phyloP scores from a whole-genome alignment of 2,329 filamentous ascomycete species.

The Aplosporella prunicola region DNA sequence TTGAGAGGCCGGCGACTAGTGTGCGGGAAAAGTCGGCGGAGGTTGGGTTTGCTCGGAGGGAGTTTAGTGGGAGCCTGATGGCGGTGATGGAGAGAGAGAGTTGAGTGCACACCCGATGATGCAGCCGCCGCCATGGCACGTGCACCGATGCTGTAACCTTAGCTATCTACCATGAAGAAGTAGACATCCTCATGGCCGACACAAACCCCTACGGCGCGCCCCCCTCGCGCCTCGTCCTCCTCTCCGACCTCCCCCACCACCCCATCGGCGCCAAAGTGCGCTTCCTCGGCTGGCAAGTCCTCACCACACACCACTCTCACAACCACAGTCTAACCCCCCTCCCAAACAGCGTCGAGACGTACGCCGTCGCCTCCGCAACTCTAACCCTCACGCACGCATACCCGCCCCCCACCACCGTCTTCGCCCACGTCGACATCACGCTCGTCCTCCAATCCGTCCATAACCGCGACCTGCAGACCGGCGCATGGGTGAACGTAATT shows the following conservation, averaged over 20 bases:
- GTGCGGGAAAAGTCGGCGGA: too few relatives aligned
- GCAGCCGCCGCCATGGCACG: constrained; percentile 6
- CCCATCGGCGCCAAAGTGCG: constrained; percentile 67
- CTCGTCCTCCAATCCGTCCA: constrained; percentile 59
- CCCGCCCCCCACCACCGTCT: constrained; percentile 36
- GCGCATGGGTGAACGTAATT: constrained; percentile 84
- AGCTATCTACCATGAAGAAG: too few relatives aligned
- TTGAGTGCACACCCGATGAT: constrained; percentile 12
- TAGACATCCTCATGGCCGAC: too few relatives aligned
- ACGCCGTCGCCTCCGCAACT: constrained; percentile 47
- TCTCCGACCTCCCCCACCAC: constrained; percentile 38
- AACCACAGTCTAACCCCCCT: constrained; percentile 6
- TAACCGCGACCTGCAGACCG: constrained; percentile 54
- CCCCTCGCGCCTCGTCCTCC: constrained; percentile 44
- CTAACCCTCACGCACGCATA: constrained; percentile 61
- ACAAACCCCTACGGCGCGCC: constrained; percentile 44
- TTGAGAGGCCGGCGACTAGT: too few relatives aligned
- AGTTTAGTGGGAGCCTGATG: not conserved
- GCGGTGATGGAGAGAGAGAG: too few relatives aligned
- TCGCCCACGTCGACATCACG: constrained; percentile 58
- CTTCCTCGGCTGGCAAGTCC: constrained; percentile 78
- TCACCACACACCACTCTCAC: constrained; percentile 2
- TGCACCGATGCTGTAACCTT: too few relatives aligned
- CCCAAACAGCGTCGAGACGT: constrained; percentile 46
- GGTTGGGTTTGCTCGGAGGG: too few relatives aligned